These are phyloP conservation scores for Xylaria sp. DNA, from an alignment of 2,329 filamentous ascomycete genomes.

Conservation along the genomic window DNA sequence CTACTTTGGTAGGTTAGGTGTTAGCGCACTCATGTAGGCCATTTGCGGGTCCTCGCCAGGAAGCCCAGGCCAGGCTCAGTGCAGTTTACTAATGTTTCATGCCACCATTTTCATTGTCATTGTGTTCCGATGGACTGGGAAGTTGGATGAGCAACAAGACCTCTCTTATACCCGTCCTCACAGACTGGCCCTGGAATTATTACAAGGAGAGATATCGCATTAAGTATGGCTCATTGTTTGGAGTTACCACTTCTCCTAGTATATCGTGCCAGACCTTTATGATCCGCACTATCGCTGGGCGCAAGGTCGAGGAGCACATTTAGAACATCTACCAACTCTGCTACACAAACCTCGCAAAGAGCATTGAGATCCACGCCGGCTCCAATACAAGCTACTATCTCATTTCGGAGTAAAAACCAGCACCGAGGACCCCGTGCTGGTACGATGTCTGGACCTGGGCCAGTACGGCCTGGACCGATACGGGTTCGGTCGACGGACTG, in stretches of 20 bases:
- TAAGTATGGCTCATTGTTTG: conserved; percentile 1
- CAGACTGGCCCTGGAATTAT: not conserved
- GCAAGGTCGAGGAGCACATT: not conserved
- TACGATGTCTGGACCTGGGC: conserved; percentile 4
- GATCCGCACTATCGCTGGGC: conserved; percentile 3
- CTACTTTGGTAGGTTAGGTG: not conserved
- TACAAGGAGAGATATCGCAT: conserved; percentile 11
- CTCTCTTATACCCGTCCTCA: not conserved
- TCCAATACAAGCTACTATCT: not conserved
- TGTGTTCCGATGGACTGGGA: too few species aligned
- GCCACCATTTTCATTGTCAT: too few species aligned
- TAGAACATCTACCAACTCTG: conserved; percentile 3
- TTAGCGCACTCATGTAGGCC: not conserved
- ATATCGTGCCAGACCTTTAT: conserved; percentile 1
- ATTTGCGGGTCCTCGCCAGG: too few species aligned
- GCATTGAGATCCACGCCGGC: not conserved
- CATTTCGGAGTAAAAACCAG: not conserved
- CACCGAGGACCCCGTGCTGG: not conserved
- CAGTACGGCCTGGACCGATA: not conserved
- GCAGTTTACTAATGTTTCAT: too few species aligned
- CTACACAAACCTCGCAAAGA: not conserved
- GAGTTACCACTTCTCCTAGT: not conserved
- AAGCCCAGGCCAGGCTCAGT: too few species aligned
- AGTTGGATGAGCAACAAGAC: not conserved
- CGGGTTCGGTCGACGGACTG: conserved; percentile 10